These are phyloP conservation scores for Entomortierella beljakovae DNA, from an alignment of 192 early-diverging fungal species.

Conservation along the genomic window DNA sequence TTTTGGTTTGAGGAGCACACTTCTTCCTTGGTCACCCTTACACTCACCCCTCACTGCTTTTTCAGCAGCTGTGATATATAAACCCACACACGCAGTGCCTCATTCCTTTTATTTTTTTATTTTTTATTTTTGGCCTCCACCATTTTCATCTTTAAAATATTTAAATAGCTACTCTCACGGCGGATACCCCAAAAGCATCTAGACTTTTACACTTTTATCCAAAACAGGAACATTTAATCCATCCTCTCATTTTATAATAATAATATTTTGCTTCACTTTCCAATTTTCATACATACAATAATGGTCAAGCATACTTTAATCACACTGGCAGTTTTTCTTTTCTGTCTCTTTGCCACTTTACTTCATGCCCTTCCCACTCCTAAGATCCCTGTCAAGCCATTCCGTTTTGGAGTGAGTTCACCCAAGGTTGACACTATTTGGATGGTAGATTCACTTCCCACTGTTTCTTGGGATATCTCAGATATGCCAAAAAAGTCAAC, in stretches of 20 bases:
- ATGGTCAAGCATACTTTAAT: slow-evolving; percentile 30
- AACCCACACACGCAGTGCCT: background rate
- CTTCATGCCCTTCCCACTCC: slow-evolving; percentile 40
- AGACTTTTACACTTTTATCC: background rate
- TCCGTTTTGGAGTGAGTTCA: slow-evolving; percentile 31
- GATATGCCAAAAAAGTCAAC: slow-evolving; percentile 33
- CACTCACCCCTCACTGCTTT: background rate
- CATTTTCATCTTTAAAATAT: too few species aligned
- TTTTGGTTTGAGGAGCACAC: too few species aligned
- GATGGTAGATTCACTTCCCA: slow-evolving; percentile 40
- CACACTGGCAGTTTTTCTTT: slow-evolving; percentile 9
- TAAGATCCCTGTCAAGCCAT: slow-evolving; percentile 1
- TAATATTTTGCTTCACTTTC: background rate
- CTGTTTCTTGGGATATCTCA: slow-evolving; percentile 25
- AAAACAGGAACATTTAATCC: slow-evolving; percentile 1
- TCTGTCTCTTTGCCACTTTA: slow-evolving; percentile 15
- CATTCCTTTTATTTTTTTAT: background rate
- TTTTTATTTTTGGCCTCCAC: background rate
- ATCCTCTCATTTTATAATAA: background rate
- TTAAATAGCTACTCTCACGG: too few species aligned
- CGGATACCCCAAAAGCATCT: background rate
- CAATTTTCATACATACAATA: background rate
- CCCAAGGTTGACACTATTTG: slow-evolving; percentile 37
- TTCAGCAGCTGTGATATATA: background rate
- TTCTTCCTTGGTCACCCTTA: too few species aligned